These are phyloP conservation scores for Suillus sp. DNA, from an alignment of 768 basidiomycete genomes.

Conservation along the genomic window DNA sequence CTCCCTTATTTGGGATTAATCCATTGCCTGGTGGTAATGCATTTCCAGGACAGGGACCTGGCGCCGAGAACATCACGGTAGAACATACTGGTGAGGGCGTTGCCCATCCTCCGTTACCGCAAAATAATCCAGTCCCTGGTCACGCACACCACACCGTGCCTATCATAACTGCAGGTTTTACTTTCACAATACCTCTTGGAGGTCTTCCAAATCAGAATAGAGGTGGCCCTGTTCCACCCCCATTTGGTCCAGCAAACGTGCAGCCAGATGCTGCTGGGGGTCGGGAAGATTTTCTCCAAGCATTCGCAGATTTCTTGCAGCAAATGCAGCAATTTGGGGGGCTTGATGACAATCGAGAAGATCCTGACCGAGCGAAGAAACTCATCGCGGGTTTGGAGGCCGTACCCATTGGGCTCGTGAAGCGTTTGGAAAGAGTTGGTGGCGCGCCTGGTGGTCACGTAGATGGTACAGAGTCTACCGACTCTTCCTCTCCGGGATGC, in stretches of 20 bases:
- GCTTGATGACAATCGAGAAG: slow-evolving; percentile 48
- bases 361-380: slow-evolving; percentile 66
- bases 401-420: slow-evolving; percentile 66
- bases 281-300: slow-evolving; percentile 27
- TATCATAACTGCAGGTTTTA: slow-evolving; percentile 33
- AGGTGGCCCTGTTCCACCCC: slow-evolving; percentile 14
- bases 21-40: slow-evolving; percentile 13
- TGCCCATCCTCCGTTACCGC: slow-evolving; percentile 21
- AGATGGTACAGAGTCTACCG: slow-evolving; percentile 35
- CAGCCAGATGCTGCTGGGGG: slow-evolving; percentile 8
- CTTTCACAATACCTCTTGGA: slow-evolving; percentile 38
- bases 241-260: slow-evolving; percentile 6
- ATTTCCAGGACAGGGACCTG: slow-evolving; percentile 9
- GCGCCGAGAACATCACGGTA: slow-evolving; percentile 18
- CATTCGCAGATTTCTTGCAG: slow-evolving; percentile 32
- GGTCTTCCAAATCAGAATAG: slow-evolving; percentile 20
- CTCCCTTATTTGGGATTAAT: slow-evolving; percentile 28
- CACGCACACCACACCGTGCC: slow-evolving; percentile 25
- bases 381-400: slow-evolving; percentile 65
- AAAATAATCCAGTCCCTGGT: slow-evolving; percentile 28
- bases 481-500: slow-evolving; percentile 47
- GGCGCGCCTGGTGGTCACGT: slow-evolving; percentile 38
- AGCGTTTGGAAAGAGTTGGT: slow-evolving; percentile 57
- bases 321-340: slow-evolving; percentile 24
- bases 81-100: slow-evolving; percentile 34